phyloP scores from a whole-genome alignment of 345 rosid genomes.

The Atalantia buxifolia region DNA sequence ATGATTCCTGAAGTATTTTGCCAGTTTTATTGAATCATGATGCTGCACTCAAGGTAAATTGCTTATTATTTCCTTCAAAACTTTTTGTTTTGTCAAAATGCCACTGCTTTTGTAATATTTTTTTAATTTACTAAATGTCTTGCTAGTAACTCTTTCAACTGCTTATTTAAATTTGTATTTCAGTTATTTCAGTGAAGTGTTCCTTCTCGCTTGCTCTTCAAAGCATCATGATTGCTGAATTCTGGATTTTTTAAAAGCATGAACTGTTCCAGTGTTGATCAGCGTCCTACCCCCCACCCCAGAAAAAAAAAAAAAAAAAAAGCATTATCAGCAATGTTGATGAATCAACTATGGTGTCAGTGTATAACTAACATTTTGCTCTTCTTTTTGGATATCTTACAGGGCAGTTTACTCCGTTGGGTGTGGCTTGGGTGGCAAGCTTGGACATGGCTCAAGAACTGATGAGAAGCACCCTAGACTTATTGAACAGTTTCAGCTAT shows the following conservation, averaged over 20 bases:
- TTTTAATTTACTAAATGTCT: neutral
- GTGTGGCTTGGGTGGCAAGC: conserved; percentile 97
- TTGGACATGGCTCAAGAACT: conserved; percentile 77
- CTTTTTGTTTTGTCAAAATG: neutral
- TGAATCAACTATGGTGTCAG: neutral
- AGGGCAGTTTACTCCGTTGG: conserved; percentile 99
- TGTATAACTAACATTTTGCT: conserved; percentile 10
- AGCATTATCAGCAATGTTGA: neutral
- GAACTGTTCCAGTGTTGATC: neutral
- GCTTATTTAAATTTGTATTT: neutral
- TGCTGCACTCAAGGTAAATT: neutral
- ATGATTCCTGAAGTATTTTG: neutral
- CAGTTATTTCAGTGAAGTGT: neutral
- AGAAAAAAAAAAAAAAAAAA: too few relatives aligned
- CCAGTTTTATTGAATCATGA: too few relatives aligned
- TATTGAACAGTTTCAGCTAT: conserved; percentile 66
- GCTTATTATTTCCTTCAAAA: neutral
- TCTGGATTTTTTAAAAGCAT: neutral
- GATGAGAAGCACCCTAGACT: conserved; percentile 86
- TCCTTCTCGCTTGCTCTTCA: neutral
- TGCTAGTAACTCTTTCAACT: neutral
- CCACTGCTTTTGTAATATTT: neutral
- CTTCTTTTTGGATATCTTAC: conserved; percentile 16
- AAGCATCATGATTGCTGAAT: neutral
- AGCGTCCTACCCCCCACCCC: neutral